A percentile compares a stretch with the other conserved stretches of the same genome.
These are phyloP conservation scores for Auricularia sp. DNA, from an alignment of 768 basidiomycete species.

Conservation along the genomic window DNA sequence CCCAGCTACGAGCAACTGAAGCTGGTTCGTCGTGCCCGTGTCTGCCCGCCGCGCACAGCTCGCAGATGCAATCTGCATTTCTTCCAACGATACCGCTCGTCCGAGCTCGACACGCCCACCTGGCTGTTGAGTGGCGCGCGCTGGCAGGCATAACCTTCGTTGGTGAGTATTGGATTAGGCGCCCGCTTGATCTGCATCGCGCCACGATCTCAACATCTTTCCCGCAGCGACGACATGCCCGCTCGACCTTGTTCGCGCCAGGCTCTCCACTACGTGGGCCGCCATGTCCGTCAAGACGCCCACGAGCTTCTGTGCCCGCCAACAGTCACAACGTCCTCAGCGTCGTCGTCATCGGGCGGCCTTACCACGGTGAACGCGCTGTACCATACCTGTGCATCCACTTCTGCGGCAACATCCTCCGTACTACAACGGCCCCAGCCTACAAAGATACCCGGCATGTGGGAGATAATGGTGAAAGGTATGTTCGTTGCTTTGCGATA, in stretches of 20 bases:
- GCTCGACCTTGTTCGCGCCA: conserved; percentile 84
- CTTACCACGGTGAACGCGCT: conserved; percentile 6
- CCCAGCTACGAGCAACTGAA: conserved; percentile 87
- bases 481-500: background rate
- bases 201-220: conserved; percentile 5
- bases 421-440: conserved; percentile 18
- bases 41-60: background rate
- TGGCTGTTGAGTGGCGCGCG: conserved; percentile 77
- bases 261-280: conserved; percentile 89
- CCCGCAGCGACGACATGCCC: conserved; percentile 74
- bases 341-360: background rate
- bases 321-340: conserved; percentile 17
- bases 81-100: conserved; percentile 60
- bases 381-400: conserved; percentile 14
- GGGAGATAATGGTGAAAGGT: conserved; percentile 74
- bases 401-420: conserved; percentile 19
- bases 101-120: conserved; percentile 78
- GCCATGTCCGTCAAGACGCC: conserved; percentile 38
- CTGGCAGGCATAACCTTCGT: conserved; percentile 92
- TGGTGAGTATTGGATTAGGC: conserved; percentile 40
- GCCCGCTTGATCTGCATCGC: conserved; percentile 2
- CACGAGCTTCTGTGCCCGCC: conserved; percentile 12
- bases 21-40: conserved; percentile 36
- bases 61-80: conserved; percentile 29
- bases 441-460: conserved; percentile 35